A percentile compares a stretch with the other conserved stretches of the same genome.
Evolutionary conservation across 495 filamentous ascomycete genomes (phyloP).

Genomic region (Penicillium parvum): DNA sequence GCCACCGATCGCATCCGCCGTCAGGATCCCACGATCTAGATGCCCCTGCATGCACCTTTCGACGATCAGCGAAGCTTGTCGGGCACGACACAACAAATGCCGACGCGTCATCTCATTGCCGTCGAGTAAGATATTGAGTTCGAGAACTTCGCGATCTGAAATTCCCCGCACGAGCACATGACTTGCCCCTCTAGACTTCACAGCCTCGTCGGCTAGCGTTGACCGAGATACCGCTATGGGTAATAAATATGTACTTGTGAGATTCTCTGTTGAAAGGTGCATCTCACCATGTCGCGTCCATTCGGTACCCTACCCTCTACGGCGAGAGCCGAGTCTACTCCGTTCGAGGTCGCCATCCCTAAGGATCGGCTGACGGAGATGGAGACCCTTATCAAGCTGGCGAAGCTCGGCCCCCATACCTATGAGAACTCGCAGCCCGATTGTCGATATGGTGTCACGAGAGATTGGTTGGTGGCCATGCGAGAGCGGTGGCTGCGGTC

Average conservation of each 20-base stretch:
- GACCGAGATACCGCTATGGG: too few species aligned
- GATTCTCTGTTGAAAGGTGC: too few species aligned
- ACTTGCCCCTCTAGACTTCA: too few species aligned
- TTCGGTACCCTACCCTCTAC: conserved; percentile 28
- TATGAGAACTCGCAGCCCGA: conserved; percentile 48
- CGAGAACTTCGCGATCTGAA: not conserved
- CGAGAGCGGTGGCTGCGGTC: conserved; percentile 47
- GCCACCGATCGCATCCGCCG: too few species aligned
- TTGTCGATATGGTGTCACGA: conserved; percentile 49
- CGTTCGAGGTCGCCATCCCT: conserved; percentile 42
- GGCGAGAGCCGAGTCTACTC: conserved; percentile 19
- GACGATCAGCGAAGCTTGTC: too few species aligned
- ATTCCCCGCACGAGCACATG: not conserved
- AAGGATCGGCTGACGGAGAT: conserved; percentile 46
- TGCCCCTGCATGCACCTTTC: too few species aligned
- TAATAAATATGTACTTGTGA: too few species aligned
- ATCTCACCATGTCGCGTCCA: conserved; percentile 22
- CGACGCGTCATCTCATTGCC: too few species aligned
- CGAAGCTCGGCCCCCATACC: conserved; percentile 47
- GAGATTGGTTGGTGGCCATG: conserved; percentile 52
- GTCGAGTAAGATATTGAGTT: too few species aligned
- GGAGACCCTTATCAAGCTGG: conserved; percentile 44
- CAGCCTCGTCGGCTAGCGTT: too few species aligned
- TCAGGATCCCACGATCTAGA: too few species aligned
- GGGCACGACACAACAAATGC: too few species aligned